A percentile compares a stretch with the other conserved stretches of the same genome.
phyloP scores from a whole-genome alignment of 257 asterid genomes.

The Petrea volubilis region DNA sequence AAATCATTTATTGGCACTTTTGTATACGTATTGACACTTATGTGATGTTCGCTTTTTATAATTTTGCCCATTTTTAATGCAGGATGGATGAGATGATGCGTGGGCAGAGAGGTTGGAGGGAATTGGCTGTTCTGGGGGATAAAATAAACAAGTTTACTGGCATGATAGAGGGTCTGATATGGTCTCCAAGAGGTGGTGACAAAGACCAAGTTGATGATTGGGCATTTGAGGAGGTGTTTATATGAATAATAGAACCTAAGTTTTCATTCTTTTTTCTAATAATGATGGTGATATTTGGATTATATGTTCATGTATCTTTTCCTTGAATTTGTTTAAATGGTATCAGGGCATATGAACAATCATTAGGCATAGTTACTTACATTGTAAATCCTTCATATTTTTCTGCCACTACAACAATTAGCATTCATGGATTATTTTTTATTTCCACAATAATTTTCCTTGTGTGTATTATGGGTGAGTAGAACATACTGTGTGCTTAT shows the following conservation, averaged over 20 bases:
- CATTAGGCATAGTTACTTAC: not conserved
- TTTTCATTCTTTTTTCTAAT: not conserved
- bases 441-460: not conserved
- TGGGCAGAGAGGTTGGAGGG: constrained; percentile 99
- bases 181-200: constrained; percentile 87
- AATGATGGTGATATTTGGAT: not conserved
- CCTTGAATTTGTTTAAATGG: not conserved
- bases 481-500: not conserved
- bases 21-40: not conserved
- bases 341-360: constrained; percentile 7
- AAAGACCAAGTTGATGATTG: constrained; percentile 85
- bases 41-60: not conserved
- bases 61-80: constrained; percentile 29
- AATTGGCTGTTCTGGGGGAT: constrained; percentile 90
- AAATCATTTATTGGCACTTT: not conserved
- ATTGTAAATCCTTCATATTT: not conserved
- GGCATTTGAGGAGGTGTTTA: constrained; percentile 94
- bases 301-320: not conserved
- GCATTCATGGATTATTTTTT: not conserved
- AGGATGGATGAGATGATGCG: constrained; percentile 99
- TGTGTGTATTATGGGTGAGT: not conserved
- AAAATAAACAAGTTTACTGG: constrained; percentile 85
- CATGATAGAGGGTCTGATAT: constrained; percentile 91
- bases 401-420: not conserved
- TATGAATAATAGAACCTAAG: constrained; percentile 9